Evolutionary conservation across 2,329 filamentous ascomycete species (phyloP).

Genomic region (Penicillium janthinellum): DNA sequence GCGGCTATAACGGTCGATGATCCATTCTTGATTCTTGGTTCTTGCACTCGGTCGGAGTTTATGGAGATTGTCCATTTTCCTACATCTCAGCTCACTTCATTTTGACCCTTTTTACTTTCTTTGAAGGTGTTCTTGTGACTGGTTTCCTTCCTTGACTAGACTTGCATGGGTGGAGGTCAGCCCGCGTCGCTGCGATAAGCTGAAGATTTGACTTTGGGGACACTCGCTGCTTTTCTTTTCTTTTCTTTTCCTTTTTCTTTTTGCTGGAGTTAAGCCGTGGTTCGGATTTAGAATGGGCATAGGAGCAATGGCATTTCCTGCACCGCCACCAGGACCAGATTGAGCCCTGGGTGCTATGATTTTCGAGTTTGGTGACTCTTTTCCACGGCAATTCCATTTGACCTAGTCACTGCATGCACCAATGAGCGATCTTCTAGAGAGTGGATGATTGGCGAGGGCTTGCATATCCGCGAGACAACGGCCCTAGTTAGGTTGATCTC

Average conservation of each 20-base stretch:
- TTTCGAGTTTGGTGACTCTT: too few species aligned
- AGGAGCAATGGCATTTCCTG: conserved; percentile 3
- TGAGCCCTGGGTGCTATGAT: not conserved
- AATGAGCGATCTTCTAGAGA: conserved; percentile 11
- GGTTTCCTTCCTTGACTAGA: conserved; percentile 5
- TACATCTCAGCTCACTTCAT: not conserved
- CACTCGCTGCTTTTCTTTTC: not conserved
- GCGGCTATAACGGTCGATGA: not conserved
- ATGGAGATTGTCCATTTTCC: not conserved
- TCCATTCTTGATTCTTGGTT: conserved; percentile 1
- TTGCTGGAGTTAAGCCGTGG: not conserved
- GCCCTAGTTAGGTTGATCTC: conserved; percentile 14
- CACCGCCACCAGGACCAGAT: not conserved
- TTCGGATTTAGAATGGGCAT: not conserved
- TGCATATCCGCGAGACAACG: conserved; percentile 9
- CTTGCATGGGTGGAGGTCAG: conserved; percentile 3
- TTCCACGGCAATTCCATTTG: not conserved
- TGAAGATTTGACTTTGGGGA: not conserved
- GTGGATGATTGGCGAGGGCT: conserved; percentile 2
- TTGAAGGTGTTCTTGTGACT: conserved; percentile 3
- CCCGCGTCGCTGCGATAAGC: not conserved
- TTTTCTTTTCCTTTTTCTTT: not conserved
- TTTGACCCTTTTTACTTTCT: not conserved
- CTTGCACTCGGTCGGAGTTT: conserved; percentile 3
- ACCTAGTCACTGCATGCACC: not conserved